A percentile compares a stretch with the other conserved stretches of the same genome.
Conservation (phyloP, 768 basidiomycete genomes). For the Naematelia encephala region DNA sequence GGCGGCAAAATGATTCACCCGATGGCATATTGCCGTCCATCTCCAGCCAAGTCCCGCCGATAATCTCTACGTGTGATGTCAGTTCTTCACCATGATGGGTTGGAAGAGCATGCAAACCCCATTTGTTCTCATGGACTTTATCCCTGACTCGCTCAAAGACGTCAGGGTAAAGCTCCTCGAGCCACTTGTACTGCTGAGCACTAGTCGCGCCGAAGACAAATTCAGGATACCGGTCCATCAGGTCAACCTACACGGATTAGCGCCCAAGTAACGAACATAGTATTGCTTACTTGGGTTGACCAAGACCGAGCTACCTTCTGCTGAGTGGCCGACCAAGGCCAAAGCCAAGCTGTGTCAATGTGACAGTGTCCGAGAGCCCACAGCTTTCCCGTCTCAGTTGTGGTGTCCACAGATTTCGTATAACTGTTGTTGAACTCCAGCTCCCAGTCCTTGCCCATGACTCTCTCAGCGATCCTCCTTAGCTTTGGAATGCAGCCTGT, state of each 20-base stretch:
- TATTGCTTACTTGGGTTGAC: no score
- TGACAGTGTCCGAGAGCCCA: slow-evolving; percentile 74
- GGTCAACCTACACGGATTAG: no score
- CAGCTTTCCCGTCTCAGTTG: slow-evolving; percentile 63
- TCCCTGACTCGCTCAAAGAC: slow-evolving; percentile 73
- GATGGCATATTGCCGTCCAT: slow-evolving; percentile 74
- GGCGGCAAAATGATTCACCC: slow-evolving; percentile 83
- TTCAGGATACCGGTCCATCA: slow-evolving; percentile 93
- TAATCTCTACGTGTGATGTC: slow-evolving; percentile 52
- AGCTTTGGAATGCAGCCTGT: no score
- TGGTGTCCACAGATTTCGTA: slow-evolving; percentile 28
- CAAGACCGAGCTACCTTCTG: slow-evolving; percentile 93
- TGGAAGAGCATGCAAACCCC: slow-evolving; percentile 54
- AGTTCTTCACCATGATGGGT: neutral
- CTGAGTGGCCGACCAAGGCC: slow-evolving; percentile 92
- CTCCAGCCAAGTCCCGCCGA: slow-evolving; percentile 86
- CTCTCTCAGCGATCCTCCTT: slow-evolving; percentile 66
- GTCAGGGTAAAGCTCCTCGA: slow-evolving; percentile 74
- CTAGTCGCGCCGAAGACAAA: slow-evolving; percentile 68
- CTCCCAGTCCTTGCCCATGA: slow-evolving; percentile 81
- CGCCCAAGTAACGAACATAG: no score
- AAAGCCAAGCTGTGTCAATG: slow-evolving; percentile 82
- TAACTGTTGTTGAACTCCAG: slow-evolving; percentile 57
- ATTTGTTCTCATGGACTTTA: slow-evolving; percentile 70
- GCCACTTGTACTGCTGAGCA: slow-evolving; percentile 80